Evolutionary conservation across 768 basidiomycete genomes (phyloP).

Genomic region (Tylopilus plumbeoviolaceoides): DNA sequence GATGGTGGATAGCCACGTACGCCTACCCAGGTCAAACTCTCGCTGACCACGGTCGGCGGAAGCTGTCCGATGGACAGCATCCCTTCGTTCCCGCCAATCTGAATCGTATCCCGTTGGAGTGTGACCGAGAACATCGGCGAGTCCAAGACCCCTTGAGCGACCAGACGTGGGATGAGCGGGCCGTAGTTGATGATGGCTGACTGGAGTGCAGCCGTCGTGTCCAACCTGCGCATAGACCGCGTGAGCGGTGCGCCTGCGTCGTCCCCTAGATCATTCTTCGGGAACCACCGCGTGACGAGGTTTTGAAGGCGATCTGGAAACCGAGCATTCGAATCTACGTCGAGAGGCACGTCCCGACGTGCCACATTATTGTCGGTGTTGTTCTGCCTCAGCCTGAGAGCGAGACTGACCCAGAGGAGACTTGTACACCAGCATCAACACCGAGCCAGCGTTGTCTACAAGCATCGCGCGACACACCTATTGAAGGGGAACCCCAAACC

Average conservation of each 20-base stretch:
- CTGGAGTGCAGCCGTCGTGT: constrained; percentile 31
- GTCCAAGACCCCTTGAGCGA: constrained; percentile 33
- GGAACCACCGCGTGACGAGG: constrained; percentile 19
- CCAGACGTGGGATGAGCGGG: constrained; percentile 47
- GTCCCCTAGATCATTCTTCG: constrained; percentile 2
- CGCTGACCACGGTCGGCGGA: constrained; percentile 44
- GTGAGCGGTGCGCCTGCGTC: not conserved
- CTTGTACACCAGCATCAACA: constrained; percentile 26
- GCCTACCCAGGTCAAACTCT: constrained; percentile 61
- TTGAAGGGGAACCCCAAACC: constrained; percentile 73
- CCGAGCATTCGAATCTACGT: not conserved
- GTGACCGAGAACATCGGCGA: constrained; percentile 53
- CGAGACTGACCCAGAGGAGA: constrained; percentile 43
- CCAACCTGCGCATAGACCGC: constrained; percentile 6
- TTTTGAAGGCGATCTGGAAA: constrained; percentile 10
- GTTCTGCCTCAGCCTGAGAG: constrained; percentile 20
- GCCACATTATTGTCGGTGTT: not conserved
- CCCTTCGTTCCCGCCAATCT: constrained; percentile 67
- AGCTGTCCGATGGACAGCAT: constrained; percentile 63
- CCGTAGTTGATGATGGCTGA: constrained; percentile 40
- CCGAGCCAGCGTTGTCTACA: not conserved
- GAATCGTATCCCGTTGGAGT: constrained; percentile 64
- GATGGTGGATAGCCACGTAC: constrained; percentile 50
- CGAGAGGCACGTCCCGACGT: constrained; percentile 1
- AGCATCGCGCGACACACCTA: constrained; percentile 41